Evolutionary conservation across 139 green algal genomes (phyloP).

Genomic region (Chlorella sp.): DNA sequence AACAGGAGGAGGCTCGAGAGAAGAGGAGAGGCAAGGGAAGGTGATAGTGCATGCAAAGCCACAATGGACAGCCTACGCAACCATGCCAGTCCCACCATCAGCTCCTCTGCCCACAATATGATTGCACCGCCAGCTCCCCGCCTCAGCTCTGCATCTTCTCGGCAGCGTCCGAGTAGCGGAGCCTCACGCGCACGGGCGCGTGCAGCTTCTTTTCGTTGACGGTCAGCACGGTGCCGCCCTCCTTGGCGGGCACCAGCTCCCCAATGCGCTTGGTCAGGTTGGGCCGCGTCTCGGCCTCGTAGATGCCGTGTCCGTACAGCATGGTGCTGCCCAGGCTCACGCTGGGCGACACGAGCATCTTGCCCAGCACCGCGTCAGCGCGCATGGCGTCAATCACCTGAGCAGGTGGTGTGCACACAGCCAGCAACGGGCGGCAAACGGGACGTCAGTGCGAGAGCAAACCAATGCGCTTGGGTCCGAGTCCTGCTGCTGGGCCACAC

Average conservation of each 20-base stretch:
- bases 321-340: conserved; percentile 68
- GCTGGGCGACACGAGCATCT: conserved; percentile 63
- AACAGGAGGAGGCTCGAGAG: background rate
- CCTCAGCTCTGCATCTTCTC: background rate
- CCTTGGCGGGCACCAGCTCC: conserved; percentile 31
- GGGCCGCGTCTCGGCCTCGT: conserved; percentile 77
- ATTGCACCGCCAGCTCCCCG: too few species aligned
- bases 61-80: background rate
- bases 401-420: too few species aligned
- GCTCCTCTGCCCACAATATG: background rate
- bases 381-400: conserved; percentile 79
- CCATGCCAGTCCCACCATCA: background rate
- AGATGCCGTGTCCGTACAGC: conserved; percentile 78
- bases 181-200: conserved; percentile 56
- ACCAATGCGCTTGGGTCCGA: background rate
- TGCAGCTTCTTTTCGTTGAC: conserved; percentile 92
- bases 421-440: too few species aligned
- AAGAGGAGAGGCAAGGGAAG: background rate
- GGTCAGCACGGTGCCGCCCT: conserved; percentile 48
- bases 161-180: conserved; percentile 6
- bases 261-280: conserved; percentile 65
- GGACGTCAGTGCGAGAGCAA: background rate
- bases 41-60: background rate
- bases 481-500: background rate
- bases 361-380: conserved; percentile 45